Conservation (phyloP, 495 filamentous ascomycete genomes). For the Aspergillus wentii region DNA sequence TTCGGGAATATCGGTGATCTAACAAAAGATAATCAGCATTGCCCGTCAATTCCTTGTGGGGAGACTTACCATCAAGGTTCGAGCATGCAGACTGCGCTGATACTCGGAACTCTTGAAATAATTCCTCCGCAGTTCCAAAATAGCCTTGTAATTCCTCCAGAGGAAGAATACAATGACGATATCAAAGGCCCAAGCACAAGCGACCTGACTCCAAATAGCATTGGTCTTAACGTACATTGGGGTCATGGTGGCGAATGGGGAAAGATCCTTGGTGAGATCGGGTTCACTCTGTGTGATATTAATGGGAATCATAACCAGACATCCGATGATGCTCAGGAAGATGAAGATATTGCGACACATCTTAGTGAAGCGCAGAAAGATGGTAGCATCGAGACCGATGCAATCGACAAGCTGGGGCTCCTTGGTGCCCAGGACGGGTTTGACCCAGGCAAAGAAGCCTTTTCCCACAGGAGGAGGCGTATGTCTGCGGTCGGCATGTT, state of each 20-base stretch:
- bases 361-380: conserved; percentile 82
- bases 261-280: conserved; percentile 13
- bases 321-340: conserved; percentile 66
- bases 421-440: conserved; percentile 67
- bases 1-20: conserved; percentile 82
- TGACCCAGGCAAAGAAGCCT: conserved; percentile 79
- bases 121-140: conserved; percentile 62
- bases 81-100: conserved; percentile 78
- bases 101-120: conserved; percentile 91
- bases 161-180: conserved; percentile 72
- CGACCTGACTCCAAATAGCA: conserved; percentile 74
- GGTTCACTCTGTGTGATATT: conserved; percentile 56
- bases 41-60: background rate
- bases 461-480: conserved; percentile 86
- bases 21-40: conserved; percentile 13
- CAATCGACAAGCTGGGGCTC: conserved; percentile 72
- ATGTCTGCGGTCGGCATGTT: conserved; percentile 88
- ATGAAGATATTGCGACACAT: conserved; percentile 94
- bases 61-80: conserved; percentile 73
- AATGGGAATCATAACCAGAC: conserved; percentile 75
- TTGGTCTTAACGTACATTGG: conserved; percentile 41
- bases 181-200: conserved; percentile 75
- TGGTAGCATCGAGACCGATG: conserved; percentile 81
- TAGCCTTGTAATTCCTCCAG: conserved; percentile 82
- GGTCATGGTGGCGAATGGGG: conserved; percentile 48